Evolutionary conservation across 768 basidiomycete genomes (phyloP), one percentile per base, ranked within the genome.

Genomic region (Crassisporium funariophilum): DNA sequence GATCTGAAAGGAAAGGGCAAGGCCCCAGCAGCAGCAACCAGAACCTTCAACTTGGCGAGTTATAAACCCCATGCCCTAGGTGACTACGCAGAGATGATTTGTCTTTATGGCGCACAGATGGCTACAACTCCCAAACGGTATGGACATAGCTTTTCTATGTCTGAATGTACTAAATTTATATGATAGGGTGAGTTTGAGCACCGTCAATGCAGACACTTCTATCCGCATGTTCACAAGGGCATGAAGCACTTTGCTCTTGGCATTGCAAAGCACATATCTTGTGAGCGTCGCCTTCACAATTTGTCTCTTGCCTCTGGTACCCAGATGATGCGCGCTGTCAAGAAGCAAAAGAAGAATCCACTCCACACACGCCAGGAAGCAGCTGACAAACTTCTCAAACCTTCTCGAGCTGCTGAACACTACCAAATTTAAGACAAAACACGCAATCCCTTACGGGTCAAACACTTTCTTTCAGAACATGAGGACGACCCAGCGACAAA

Each of bases 401-500:
- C n/a, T n/a, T n/a, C n/a, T n/a, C n/a, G n/a, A n/a, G n/a, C 19
- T 20, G 42, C 22, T 12, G 39, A 15, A 25, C 63, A 15, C 7
- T 25, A 13, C 44, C 47, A 20, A 39, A 63, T 25, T 36, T 52
- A 34, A 11, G 11, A 36, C 33, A 24, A 52, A n/a, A 41, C 16
- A n/a, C 34, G 33, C 2, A 8, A 41, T 9, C 29, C 39, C 12
- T 22, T 33, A 4, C 27, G 25, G 10, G 15, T 55, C 13, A 34
- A 24, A 5, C 24, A 4, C 0, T 38, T 22, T 48, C 27, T 55
- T 6, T 36, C 46, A n/a, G 47, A 46, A 5, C 44, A 49, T 20
- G 34, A 41, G 11, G 43, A 44, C 0, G 65, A 70, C 46, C 58
- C 59, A 3, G 62, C 63, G 2, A 10, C 63, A 11, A 46, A 59